Conservation (phyloP, 2,329 filamentous ascomycete genomes). For the Tympanopsis confertula region DNA sequence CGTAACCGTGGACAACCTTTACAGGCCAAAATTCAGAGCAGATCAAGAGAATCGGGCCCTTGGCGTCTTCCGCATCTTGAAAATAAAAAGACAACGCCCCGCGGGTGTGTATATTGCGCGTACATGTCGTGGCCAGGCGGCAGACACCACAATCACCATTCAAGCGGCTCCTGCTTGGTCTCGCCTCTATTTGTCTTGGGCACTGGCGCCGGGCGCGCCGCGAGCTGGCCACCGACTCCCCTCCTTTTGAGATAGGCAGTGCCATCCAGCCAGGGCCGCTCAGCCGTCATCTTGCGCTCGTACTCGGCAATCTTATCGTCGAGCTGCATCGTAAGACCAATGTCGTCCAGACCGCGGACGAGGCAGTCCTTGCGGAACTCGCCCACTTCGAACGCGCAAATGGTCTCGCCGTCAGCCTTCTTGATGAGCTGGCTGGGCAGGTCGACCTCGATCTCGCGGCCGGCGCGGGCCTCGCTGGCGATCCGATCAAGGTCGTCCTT, state of each 20-base stretch:
- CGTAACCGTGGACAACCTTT: too few relatives aligned
- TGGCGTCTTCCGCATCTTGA: too few relatives aligned
- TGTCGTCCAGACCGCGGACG: constrained; percentile 87
- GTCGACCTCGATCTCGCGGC: constrained; percentile 79
- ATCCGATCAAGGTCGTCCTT: constrained; percentile 56
- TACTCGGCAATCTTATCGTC: constrained; percentile 80
- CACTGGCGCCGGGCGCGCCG: constrained; percentile 53
- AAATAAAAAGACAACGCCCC: too few relatives aligned
- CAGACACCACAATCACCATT: constrained; percentile 54
- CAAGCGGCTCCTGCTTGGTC: constrained; percentile 71
- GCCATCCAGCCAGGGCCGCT: constrained; percentile 88
- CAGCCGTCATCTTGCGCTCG: constrained; percentile 63
- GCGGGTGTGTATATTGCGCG: too few relatives aligned
- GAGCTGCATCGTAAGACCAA: constrained; percentile 84
- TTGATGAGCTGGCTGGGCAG: constrained; percentile 76
- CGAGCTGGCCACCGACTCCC: constrained; percentile 40
- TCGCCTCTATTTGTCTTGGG: constrained; percentile 84
- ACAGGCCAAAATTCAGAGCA: too few relatives aligned
- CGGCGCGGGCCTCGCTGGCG: constrained; percentile 65
- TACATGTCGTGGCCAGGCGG: too few relatives aligned
- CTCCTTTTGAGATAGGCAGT: constrained; percentile 62
- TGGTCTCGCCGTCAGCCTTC: constrained; percentile 58
- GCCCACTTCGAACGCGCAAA: constrained; percentile 78
- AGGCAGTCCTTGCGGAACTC: constrained; percentile 91
- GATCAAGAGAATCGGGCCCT: too few relatives aligned